Percentiles rank a stretch among this genome's conserved stretches.
Evolutionary conservation across 2,329 filamentous ascomycete species (phyloP).

Genomic region (Thielaviopsis populi): DNA sequence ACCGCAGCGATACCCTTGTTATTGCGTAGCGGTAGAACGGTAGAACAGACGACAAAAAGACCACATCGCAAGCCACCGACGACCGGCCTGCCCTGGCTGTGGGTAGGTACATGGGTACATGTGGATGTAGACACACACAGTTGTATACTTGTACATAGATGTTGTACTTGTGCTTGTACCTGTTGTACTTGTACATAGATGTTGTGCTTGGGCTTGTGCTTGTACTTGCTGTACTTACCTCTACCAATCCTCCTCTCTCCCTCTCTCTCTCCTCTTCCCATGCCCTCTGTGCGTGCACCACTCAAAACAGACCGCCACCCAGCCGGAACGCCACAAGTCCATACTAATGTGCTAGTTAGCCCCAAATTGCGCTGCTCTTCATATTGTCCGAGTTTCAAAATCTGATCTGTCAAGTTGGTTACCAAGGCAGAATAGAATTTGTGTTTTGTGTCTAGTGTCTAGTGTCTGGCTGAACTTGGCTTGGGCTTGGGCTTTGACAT

Average conservation of each 20-base stretch:
- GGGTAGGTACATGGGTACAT: neutral
- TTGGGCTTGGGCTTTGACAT: neutral
- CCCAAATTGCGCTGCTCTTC: too few relatives aligned
- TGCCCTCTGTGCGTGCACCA: neutral
- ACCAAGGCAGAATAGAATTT: neutral
- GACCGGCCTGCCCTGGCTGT: neutral
- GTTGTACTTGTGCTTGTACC: too few relatives aligned
- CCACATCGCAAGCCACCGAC: neutral
- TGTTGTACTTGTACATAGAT: too few relatives aligned
- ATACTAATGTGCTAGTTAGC: neutral
- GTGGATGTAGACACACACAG: neutral
- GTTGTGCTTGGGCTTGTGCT: too few relatives aligned
- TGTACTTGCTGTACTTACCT: too few relatives aligned
- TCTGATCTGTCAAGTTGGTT: neutral
- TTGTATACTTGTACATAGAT: too few relatives aligned
- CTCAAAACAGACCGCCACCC: constrained; percentile 1
- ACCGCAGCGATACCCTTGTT: neutral
- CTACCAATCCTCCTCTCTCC: neutral
- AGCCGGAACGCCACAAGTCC: neutral
- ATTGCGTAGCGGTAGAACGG: neutral
- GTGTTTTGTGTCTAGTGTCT: too few relatives aligned
- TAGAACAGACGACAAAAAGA: constrained; percentile 1
- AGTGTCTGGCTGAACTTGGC: neutral
- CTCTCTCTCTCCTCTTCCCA: neutral
- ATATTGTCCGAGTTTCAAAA: neutral